Percentiles rank a stretch among this genome's conserved stretches.
phyloP scores from a whole-genome alignment of 2,329 filamentous ascomycete species.

The Penicillium sp. region DNA sequence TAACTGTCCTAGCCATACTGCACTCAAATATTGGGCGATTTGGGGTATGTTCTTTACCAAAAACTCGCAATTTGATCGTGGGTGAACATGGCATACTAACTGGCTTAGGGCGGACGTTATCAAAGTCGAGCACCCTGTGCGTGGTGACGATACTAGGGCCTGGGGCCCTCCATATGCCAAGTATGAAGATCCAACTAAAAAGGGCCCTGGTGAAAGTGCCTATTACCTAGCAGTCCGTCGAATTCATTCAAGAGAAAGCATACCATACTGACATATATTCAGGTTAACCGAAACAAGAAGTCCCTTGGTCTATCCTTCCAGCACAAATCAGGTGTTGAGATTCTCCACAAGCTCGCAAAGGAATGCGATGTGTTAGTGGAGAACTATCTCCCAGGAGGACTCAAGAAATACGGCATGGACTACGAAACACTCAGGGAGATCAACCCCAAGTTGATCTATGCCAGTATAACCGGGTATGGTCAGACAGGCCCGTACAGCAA shows the following conservation, averaged over 20 bases:
- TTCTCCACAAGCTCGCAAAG: conserved; percentile 80
- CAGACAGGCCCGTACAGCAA: conserved; percentile 89
- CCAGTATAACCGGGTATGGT: conserved; percentile 95
- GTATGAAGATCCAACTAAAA: conserved; percentile 63
- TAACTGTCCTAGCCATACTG: conserved; percentile 75
- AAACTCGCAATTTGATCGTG: neutral
- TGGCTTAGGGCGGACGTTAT: conserved; percentile 81
- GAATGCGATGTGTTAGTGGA: conserved; percentile 93
- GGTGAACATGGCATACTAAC: neutral
- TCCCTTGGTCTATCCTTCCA: conserved; percentile 91
- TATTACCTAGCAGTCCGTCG: conserved; percentile 81
- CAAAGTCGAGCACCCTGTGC: conserved; percentile 90
- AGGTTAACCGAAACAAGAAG: conserved; percentile 98
- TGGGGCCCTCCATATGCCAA: conserved; percentile 95
- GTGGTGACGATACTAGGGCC: conserved; percentile 90
- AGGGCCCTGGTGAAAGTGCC: conserved; percentile 81
- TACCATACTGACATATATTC: conserved; percentile 1
- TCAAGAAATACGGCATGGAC: conserved; percentile 90
- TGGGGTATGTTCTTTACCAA: conserved; percentile 67
- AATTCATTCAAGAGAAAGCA: neutral
- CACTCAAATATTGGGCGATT: conserved; percentile 92
- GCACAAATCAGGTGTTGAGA: conserved; percentile 76
- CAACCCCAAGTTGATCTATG: conserved; percentile 87
- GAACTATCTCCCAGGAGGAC: conserved; percentile 87
- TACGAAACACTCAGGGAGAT: conserved; percentile 77